Evolutionary conservation across 2,329 filamentous ascomycete genomes (phyloP).

Genomic region (Aspergillus bombycis): DNA sequence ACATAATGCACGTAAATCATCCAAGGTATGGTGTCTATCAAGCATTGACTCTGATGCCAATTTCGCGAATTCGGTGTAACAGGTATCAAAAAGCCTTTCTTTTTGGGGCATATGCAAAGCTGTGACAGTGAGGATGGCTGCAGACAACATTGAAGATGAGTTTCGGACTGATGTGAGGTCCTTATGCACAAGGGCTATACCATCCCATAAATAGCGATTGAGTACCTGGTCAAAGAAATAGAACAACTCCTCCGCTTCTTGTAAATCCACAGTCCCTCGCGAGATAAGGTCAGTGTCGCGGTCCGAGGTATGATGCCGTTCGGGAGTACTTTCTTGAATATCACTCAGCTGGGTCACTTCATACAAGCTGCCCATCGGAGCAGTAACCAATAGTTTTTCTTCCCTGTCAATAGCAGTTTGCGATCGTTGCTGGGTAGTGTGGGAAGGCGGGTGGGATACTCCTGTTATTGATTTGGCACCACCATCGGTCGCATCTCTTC

Average conservation of each 20-base stretch:
- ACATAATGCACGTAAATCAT: conserved; percentile 57
- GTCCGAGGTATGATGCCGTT: conserved; percentile 35
- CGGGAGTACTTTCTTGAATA: conserved; percentile 37
- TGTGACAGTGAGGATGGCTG: conserved; percentile 53
- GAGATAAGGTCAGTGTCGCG: conserved; percentile 55
- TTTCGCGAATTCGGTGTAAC: conserved; percentile 56
- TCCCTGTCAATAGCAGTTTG: conserved; percentile 42
- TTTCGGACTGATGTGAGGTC: conserved; percentile 51
- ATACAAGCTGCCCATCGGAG: conserved; percentile 53
- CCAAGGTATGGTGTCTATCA: conserved; percentile 53
- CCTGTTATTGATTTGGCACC: conserved; percentile 14
- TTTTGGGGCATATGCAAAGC: conserved; percentile 54
- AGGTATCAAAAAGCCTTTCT: conserved; percentile 51
- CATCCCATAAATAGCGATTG: conserved; percentile 46
- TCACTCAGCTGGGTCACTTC: conserved; percentile 51
- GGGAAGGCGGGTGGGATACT: conserved; percentile 26
- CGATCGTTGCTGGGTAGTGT: conserved; percentile 29
- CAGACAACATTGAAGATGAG: conserved; percentile 48
- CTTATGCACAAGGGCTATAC: conserved; percentile 50
- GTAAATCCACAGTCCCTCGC: conserved; percentile 49
- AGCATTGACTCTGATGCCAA: conserved; percentile 59
- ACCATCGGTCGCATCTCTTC: conserved; percentile 21
- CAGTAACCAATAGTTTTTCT: conserved; percentile 43
- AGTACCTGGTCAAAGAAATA: conserved; percentile 46
- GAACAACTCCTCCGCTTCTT: conserved; percentile 47